A percentile compares a stretch with the other conserved stretches of the same genome.
Conservation (phyloP, 2,329 filamentous ascomycete species). For the Arthrobotrys entomopaga region DNA sequence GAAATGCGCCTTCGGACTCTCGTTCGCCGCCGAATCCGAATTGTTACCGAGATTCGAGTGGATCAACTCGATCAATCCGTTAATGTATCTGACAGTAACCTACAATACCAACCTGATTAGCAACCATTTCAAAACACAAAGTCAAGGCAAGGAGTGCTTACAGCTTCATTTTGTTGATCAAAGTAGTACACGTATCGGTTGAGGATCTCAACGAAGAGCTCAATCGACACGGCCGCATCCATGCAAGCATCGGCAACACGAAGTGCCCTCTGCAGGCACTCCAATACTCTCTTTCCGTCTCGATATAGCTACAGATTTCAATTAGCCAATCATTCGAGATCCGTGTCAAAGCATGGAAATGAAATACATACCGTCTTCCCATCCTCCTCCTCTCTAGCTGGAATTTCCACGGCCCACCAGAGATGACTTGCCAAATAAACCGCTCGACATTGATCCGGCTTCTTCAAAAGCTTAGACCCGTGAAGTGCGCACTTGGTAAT, state of each 20-base stretch:
- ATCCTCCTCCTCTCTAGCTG: slow-evolving; percentile 80
- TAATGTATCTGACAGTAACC: slow-evolving; percentile 96
- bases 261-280: slow-evolving; percentile 93
- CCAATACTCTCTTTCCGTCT: slow-evolving; percentile 94
- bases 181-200: slow-evolving; percentile 99
- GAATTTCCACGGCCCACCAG: slow-evolving; percentile 94
- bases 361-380: slow-evolving; percentile 74
- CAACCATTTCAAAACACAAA: not conserved
- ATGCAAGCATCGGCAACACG: slow-evolving; percentile 98
- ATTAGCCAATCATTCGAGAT: slow-evolving; percentile 55
- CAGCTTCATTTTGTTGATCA: slow-evolving; percentile 97
- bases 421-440: slow-evolving; percentile 96
- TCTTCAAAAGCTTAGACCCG: slow-evolving; percentile 94
- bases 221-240: slow-evolving; percentile 83
- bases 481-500: slow-evolving; percentile 98
- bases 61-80: slow-evolving; percentile 96
- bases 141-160: slow-evolving; percentile 61
- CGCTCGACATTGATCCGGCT: slow-evolving; percentile 96
- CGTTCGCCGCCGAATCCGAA: slow-evolving; percentile 81
- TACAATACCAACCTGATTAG: slow-evolving; percentile 59
- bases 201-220: slow-evolving; percentile 97
- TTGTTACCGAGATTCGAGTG: slow-evolving; percentile 93
- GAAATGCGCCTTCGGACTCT: slow-evolving; percentile 93
- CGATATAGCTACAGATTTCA: slow-evolving; percentile 78
- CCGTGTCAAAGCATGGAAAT: slow-evolving; percentile 31